Percentiles rank a stretch among this genome's conserved stretches.
phyloP scores from a whole-genome alignment of 2,329 filamentous ascomycete genomes.

The Botryotinia calthae region DNA sequence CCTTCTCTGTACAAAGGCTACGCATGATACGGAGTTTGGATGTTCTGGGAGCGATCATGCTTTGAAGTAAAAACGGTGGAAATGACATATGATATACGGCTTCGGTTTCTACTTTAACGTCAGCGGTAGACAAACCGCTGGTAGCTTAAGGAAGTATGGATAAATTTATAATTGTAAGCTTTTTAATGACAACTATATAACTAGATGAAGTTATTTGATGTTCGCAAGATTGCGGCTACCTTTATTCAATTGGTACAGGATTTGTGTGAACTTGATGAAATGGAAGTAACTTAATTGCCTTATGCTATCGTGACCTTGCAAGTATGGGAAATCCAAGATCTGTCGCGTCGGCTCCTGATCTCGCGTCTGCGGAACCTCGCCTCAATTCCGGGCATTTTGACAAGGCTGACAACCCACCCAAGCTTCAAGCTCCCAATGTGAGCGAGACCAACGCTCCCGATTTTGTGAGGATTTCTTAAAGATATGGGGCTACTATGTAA shows the following conservation, averaged over 20 bases:
- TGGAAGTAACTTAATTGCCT: background rate
- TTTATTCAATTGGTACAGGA: background rate
- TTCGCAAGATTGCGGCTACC: background rate
- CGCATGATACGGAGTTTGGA: slow-evolving; percentile 17
- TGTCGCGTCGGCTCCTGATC: slow-evolving; percentile 19
- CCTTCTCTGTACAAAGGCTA: slow-evolving; percentile 15
- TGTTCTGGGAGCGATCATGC: slow-evolving; percentile 5
- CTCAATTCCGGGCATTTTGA: slow-evolving; percentile 1
- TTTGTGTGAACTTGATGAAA: background rate
- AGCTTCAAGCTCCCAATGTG: slow-evolving; percentile 10
- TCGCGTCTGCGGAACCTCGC: slow-evolving; percentile 15
- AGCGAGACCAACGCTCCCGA: background rate
- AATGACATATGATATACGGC: slow-evolving; percentile 10
- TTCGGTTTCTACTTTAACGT: slow-evolving; percentile 1
- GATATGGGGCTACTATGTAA: slow-evolving; percentile 35
- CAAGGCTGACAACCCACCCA: slow-evolving; percentile 15
- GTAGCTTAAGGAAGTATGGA: slow-evolving; percentile 2
- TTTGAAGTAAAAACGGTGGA: slow-evolving; percentile 11
- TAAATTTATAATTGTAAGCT: slow-evolving; percentile 8
- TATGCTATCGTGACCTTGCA: background rate
- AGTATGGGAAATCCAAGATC: background rate
- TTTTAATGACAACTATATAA: slow-evolving; percentile 17
- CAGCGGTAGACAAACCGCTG: background rate
- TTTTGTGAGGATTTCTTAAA: background rate
- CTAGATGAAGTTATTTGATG: background rate